Evolutionary conservation across 1,139 yeast species (phyloP), one percentile per base, ranked within the genome.

Genomic region (Meyerozyma athensensis): DNA sequence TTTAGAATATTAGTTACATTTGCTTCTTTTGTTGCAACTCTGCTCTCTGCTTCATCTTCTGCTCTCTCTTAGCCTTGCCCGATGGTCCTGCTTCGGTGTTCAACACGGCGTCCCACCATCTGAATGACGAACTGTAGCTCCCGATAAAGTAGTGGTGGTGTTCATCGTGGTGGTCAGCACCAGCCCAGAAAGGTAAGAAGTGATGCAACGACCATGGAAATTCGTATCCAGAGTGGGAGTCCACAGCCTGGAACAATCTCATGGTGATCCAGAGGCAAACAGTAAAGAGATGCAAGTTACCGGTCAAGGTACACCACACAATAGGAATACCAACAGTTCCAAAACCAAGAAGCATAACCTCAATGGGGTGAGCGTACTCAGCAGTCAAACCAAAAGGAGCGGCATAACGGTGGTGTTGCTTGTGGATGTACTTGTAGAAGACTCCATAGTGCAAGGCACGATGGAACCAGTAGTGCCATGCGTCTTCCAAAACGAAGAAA

Each of bases 361-460:
- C 97, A 23, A 82, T 71, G 4, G 97, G 97, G 56, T 90, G 97
- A 7, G 97, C 97, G 58, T 90, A 90, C 63, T 90, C 97, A 19
- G 97, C 97, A 38, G 97, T 83, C 44, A 90, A 70, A 17, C 97
- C 97, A 58, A 90, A 90, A 22, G 97, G 97, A 30, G 97, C 97
- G 19, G 97, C 96, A 58, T 89, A 90, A 61, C 89, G 81, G 65
- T 90, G 97, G 64, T 90, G 97, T 67, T 86, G 95, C 68, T 90
- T 90, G 70, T 90, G 97, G 51, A 90, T 86, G 59, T 82, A 76
- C 65, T 85, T 86, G 74, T 90, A 90, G 56, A 90, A 81, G 48
- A 79, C 73, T 38, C 95, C 95, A 55, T 79, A 74, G 61, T 90
- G 97, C 61, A 90, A 79, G 24, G 81, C 72, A 50, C 97, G 78